Evolutionary conservation across 768 basidiomycete genomes (phyloP).

Genomic region (Calocybe indica): DNA sequence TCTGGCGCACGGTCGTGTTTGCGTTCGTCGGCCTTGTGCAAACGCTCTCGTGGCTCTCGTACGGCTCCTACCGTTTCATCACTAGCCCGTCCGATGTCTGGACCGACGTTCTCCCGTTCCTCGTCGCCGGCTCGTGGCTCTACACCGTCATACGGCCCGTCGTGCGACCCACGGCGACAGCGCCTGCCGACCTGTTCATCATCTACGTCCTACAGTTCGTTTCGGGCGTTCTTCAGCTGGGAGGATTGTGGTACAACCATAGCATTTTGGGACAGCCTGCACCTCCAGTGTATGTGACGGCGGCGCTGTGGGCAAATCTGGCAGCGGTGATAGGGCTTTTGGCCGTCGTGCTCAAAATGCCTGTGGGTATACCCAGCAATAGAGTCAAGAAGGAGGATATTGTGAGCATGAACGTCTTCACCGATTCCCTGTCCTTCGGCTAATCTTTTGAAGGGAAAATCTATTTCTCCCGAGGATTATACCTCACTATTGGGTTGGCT

Average conservation of each 20-base stretch:
- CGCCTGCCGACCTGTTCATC: conserved; percentile 57
- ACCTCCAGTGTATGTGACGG: conserved; percentile 23
- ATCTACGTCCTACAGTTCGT: conserved; percentile 48
- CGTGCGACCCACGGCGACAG: conserved; percentile 49
- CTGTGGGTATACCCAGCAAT: conserved; percentile 56
- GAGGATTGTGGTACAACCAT: conserved; percentile 49
- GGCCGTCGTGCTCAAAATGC: conserved; percentile 50
- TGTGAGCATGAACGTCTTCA: conserved; percentile 32
- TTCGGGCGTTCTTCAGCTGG: conserved; percentile 42
- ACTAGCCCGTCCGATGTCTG: conserved; percentile 23
- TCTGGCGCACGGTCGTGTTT: conserved; percentile 61
- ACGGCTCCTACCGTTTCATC: conserved; percentile 50
- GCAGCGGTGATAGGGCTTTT: conserved; percentile 36
- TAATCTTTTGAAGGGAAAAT: conserved; percentile 32
- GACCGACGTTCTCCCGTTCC: conserved; percentile 32
- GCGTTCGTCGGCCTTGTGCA: conserved; percentile 50
- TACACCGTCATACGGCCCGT: conserved; percentile 57
- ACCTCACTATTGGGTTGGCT: conserved; percentile 67
- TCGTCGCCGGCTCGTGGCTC: conserved; percentile 56
- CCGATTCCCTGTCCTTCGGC: background rate
- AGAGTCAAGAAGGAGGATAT: conserved; percentile 50
- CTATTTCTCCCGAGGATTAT: conserved; percentile 73
- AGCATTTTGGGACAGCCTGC: conserved; percentile 35
- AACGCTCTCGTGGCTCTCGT: conserved; percentile 52
- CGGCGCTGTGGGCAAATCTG: conserved; percentile 36